These are phyloP conservation scores for Candida suzukii DNA, from an alignment of 805 yeast species.

Conservation along the genomic window DNA sequence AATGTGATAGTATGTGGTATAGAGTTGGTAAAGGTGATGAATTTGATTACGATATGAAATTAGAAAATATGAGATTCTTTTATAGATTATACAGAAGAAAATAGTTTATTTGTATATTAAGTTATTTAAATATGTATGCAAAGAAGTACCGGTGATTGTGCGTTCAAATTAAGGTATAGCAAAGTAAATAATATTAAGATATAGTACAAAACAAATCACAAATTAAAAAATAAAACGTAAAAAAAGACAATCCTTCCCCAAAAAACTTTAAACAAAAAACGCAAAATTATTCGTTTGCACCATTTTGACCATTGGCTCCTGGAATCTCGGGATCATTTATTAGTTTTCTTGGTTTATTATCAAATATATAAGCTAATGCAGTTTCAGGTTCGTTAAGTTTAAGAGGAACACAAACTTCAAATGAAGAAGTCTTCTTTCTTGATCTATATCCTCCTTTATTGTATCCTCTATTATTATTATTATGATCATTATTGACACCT, in stretches of 20 bases:
- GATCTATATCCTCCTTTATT: no score
- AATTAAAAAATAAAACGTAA: not conserved
- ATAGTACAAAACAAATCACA: no score
- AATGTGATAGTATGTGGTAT: slow-evolving; percentile 79
- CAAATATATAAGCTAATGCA: not conserved
- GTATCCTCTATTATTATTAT: slow-evolving; percentile 13
- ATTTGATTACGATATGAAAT: slow-evolving; percentile 54
- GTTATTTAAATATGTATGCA: no score
- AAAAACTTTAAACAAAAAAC: no score
- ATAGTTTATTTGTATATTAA: not conserved
- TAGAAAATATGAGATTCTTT: slow-evolving; percentile 86
- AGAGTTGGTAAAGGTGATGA: slow-evolving; percentile 40
- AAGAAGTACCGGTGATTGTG: no score
- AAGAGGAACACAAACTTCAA: not conserved
- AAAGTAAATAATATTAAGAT: no score
- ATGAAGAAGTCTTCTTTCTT: not conserved
- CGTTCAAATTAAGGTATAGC: no score
- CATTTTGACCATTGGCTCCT: no score
- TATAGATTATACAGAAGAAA: slow-evolving; percentile 59
- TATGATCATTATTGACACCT: no score
- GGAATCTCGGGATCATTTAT: no score
- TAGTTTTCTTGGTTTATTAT: not conserved
- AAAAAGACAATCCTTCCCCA: no score
- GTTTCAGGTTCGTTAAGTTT: not conserved
- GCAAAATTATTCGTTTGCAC: no score